These are phyloP conservation scores for Buddleja alternifolia DNA, from an alignment of 257 asterid species.

Conservation along the genomic window DNA sequence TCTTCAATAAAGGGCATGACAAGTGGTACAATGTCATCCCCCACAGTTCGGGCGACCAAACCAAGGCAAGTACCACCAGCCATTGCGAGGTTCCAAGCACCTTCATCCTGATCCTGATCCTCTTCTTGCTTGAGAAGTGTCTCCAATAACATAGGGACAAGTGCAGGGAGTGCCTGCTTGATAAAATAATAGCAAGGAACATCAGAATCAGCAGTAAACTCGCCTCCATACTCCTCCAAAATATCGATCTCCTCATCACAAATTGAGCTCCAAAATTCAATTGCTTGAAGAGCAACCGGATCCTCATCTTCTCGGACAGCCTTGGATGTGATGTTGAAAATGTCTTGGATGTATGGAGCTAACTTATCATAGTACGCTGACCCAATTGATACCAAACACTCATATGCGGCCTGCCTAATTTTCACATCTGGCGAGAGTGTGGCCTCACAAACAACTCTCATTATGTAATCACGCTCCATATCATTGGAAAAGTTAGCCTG, in stretches of 20 bases:
- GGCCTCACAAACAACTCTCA: conserved; percentile 69
- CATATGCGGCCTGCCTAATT: conserved; percentile 60
- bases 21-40: conserved; percentile 61
- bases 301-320: conserved; percentile 66
- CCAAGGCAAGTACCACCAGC: conserved; percentile 81
- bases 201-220: conserved; percentile 61
- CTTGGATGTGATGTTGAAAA: conserved; percentile 59
- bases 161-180: conserved; percentile 72
- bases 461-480: conserved; percentile 63
- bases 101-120: conserved; percentile 72
- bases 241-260: conserved; percentile 74
- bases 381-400: conserved; percentile 60
- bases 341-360: conserved; percentile 57
- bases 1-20: conserved; percentile 66
- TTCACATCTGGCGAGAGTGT: conserved; percentile 52
- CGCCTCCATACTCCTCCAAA: conserved; percentile 62
- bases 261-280: conserved; percentile 70
- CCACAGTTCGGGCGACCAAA: conserved; percentile 63
- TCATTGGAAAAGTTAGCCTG: conserved; percentile 57
- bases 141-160: conserved; percentile 61
- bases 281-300: conserved; percentile 68
- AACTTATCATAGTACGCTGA: conserved; percentile 57
- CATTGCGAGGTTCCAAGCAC: conserved; percentile 73
- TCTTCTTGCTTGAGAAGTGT: conserved; percentile 73
- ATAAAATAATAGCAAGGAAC: conserved; percentile 62